These are phyloP conservation scores for Termitomyces sp. DNA, from an alignment of 768 basidiomycete genomes.

Conservation along the genomic window DNA sequence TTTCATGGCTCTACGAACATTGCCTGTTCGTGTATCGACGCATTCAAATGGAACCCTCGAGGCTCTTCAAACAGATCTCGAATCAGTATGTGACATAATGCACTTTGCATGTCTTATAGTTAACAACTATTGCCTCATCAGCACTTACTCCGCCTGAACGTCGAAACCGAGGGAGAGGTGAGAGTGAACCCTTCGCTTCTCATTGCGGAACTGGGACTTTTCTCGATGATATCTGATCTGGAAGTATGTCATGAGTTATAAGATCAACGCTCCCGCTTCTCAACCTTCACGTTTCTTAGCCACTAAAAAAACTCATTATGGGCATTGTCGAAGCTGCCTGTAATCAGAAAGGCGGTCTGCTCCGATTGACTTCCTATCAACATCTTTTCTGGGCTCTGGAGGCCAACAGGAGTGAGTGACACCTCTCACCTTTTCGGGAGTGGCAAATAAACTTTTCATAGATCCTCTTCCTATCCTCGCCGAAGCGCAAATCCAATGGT, in stretches of 20 bases:
- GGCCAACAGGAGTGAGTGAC: conserved; percentile 35
- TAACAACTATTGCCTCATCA: neutral
- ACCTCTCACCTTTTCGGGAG: neutral
- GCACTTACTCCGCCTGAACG: conserved; percentile 5
- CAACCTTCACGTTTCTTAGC: neutral
- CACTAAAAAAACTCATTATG: conserved; percentile 6
- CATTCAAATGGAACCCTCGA: conserved; percentile 12
- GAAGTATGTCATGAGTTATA: neutral
- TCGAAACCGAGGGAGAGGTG: conserved; percentile 6
- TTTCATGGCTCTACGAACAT: conserved; percentile 33
- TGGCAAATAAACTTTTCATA: conserved; percentile 13
- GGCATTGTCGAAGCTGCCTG: conserved; percentile 39
- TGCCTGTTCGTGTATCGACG: conserved; percentile 21
- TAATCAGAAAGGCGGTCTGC: conserved; percentile 26
- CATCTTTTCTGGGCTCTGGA: conserved; percentile 53
- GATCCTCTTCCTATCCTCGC: conserved; percentile 27
- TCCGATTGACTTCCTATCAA: conserved; percentile 49
- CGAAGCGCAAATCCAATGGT: conserved; percentile 43
- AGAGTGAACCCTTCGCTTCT: conserved; percentile 19
- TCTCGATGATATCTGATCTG: conserved; percentile 16
- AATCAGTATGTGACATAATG: conserved; percentile 15
- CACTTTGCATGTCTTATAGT: neutral
- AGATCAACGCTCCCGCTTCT: neutral
- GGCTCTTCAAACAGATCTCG: conserved; percentile 18
- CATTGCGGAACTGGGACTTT: conserved; percentile 32